Base-by-base conservation (phyloP, 345 rosid species). In the Gossypium arboreum region DNA sequence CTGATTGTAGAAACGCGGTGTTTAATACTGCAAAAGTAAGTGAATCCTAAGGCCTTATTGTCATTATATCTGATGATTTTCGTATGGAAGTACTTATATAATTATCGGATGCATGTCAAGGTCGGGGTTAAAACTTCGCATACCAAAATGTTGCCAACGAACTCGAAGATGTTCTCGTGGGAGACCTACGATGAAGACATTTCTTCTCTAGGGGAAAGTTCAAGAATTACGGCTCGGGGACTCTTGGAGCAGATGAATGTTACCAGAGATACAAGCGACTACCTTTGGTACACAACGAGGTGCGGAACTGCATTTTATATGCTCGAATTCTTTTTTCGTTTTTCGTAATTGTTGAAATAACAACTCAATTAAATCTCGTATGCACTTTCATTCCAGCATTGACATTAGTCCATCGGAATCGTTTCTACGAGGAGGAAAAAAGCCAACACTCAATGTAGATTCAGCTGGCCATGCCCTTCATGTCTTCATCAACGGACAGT, bases 271-370 rank as follows among this genome's bases (percentile, higher is more conserved):
- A 78, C 76, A 51, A 93, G 91, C 81, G 99, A 95, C 81, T 95
- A 95, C 74, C 86, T 95, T 7, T 95, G 99, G 99, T 95, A 95
- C 84, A 81, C 84, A 76, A 94, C 97, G 56, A 91, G 93, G 98
- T 91, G 74, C 71, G 85, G 58, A 52, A 16, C 50, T 43, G 73
- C 64, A 58, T 72, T 50, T 17, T n/a, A 34, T 34, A 34, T 34
- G 41, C 41, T 34, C 0, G 7, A 34, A 34, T 34, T 34, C 7
- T 34, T 34, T 34, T 34, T 34, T 34, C 1, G 7, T 34, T 34
- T 34, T 34, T 34, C 0, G 1, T 34, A 34, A 34, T 34, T 34
- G 7, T 34, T 5, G 41, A 34, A 34, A 34, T 34, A 4, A 5
- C 41, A 34, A 34, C 41, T 34, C 41, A 34, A 5, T 4, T 34